Percentiles rank a stretch among this genome's conserved stretches.
Conservation (phyloP, 805 yeast species). For the Lipomyces mesembrius region DNA sequence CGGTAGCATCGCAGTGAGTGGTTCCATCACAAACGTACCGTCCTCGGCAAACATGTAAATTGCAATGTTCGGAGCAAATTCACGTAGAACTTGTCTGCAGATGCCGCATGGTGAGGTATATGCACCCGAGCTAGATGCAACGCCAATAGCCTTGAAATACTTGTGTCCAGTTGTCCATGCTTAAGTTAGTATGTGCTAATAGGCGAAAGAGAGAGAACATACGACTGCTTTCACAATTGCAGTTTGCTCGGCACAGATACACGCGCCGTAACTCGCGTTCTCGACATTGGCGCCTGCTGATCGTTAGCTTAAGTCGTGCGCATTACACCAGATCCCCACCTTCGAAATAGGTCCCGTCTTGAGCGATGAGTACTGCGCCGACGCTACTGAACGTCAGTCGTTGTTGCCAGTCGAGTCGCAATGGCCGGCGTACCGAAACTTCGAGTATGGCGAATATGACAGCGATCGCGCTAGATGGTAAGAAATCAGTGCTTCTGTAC, state of each 20-base stretch:
- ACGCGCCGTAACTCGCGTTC: slow-evolving; percentile 86
- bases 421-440: slow-evolving; percentile 50
- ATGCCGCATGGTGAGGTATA: slow-evolving; percentile 91
- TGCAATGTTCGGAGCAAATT: slow-evolving; percentile 66
- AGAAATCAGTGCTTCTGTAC: slow-evolving; percentile 9
- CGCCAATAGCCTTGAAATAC: slow-evolving; percentile 63
- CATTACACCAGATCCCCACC: slow-evolving; percentile 9
- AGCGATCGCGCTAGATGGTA: slow-evolving; percentile 50
- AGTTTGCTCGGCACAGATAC: slow-evolving; percentile 77
- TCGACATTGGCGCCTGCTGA: slow-evolving; percentile 83
- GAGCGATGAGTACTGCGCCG: slow-evolving; percentile 73
- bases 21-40: slow-evolving; percentile 46
- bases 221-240: slow-evolving; percentile 63
- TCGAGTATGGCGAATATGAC: slow-evolving; percentile 74
- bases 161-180: slow-evolving; percentile 42
- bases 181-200: background rate
- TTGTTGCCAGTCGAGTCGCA: background rate
- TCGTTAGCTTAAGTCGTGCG: background rate
- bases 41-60: slow-evolving; percentile 74
- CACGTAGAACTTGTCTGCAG: slow-evolving; percentile 88
- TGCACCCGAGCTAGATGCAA: slow-evolving; percentile 61
- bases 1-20: slow-evolving; percentile 69
- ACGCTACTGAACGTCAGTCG: slow-evolving; percentile 53
- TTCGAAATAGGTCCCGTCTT: slow-evolving; percentile 51
- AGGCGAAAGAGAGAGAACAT: slow-evolving; percentile 18